Evolutionary conservation across 2,329 filamentous ascomycete species (phyloP).

Genomic region (Tolypocladium guangdongense): DNA sequence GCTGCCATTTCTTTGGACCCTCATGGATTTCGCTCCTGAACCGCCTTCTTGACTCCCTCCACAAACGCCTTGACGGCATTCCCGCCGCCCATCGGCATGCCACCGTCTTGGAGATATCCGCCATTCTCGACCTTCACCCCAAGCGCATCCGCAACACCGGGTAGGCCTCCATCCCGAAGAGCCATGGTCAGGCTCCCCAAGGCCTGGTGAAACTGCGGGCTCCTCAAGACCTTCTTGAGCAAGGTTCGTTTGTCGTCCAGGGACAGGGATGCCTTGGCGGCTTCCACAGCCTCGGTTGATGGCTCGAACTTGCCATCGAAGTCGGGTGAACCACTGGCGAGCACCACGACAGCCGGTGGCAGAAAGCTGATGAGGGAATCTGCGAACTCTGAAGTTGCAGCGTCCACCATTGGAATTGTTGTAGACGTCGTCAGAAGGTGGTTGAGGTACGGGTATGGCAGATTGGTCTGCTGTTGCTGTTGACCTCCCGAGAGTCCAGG

Average conservation of each 20-base stretch:
- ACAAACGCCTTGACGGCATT: constrained; percentile 88
- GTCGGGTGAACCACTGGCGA: constrained; percentile 54
- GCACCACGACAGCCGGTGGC: constrained; percentile 65
- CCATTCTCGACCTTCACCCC: constrained; percentile 71
- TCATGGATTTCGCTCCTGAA: constrained; percentile 43
- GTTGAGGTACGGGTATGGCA: constrained; percentile 70
- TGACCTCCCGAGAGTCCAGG: constrained; percentile 27
- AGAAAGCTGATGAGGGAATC: constrained; percentile 69
- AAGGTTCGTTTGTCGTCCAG: constrained; percentile 69
- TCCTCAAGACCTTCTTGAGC: constrained; percentile 70
- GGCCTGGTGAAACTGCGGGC: constrained; percentile 85
- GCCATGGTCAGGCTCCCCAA: constrained; percentile 77
- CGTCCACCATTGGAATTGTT: constrained; percentile 67
- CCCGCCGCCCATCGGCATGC: constrained; percentile 75
- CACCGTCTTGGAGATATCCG: constrained; percentile 68
- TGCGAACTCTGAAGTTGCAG: constrained; percentile 51
- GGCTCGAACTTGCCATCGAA: constrained; percentile 53
- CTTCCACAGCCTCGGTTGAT: constrained; percentile 54
- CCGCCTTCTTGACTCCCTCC: constrained; percentile 72
- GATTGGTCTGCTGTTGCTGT: constrained; percentile 29
- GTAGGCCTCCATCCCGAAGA: constrained; percentile 78
- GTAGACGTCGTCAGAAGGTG: constrained; percentile 72
- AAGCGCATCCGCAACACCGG: constrained; percentile 79
- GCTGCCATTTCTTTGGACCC: not conserved
- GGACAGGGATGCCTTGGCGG: constrained; percentile 63